Evolutionary conservation across 176 grass and related monocot genomes (phyloP).

Genomic region (Lolium perenne): DNA sequence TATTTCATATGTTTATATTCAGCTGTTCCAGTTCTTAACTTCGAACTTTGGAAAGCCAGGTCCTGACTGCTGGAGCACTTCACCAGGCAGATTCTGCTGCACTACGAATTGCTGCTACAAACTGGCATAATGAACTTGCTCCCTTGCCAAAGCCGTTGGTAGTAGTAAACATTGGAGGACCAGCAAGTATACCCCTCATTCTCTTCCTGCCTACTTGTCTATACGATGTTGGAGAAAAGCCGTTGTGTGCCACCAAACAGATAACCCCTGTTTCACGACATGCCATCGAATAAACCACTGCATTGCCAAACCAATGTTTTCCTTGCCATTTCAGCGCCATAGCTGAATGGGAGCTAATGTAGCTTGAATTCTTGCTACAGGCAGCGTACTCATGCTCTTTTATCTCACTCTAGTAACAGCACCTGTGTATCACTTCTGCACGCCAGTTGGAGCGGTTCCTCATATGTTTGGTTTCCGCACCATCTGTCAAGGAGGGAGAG

Average conservation of each 20-base stretch:
- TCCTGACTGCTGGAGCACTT: constrained; percentile 78
- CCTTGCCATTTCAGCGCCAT: neutral
- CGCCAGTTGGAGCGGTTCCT: neutral
- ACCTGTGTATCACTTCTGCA: neutral
- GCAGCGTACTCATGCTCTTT: neutral
- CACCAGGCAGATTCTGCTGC: constrained; percentile 89
- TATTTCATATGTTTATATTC: neutral
- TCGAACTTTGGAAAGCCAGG: constrained; percentile 52
- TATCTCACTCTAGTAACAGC: neutral
- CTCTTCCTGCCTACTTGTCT: neutral
- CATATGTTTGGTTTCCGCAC: neutral
- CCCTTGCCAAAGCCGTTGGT: constrained; percentile 82
- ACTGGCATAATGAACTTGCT: constrained; percentile 84
- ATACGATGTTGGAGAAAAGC: neutral
- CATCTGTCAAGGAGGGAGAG: neutral
- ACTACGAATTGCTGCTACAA: constrained; percentile 67
- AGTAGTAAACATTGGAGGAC: constrained; percentile 86
- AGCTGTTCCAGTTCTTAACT: constrained; percentile 3
- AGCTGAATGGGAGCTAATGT: neutral
- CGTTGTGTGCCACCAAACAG: neutral
- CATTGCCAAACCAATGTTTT: neutral
- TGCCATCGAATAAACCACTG: neutral
- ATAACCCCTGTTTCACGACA: neutral
- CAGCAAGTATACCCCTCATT: constrained; percentile 71
- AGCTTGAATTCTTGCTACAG: neutral